A percentile compares a stretch with the other conserved stretches of the same genome.
Evolutionary conservation across 257 asterid genomes (phyloP).

Genomic region (Solanum ahanhuiri): DNA sequence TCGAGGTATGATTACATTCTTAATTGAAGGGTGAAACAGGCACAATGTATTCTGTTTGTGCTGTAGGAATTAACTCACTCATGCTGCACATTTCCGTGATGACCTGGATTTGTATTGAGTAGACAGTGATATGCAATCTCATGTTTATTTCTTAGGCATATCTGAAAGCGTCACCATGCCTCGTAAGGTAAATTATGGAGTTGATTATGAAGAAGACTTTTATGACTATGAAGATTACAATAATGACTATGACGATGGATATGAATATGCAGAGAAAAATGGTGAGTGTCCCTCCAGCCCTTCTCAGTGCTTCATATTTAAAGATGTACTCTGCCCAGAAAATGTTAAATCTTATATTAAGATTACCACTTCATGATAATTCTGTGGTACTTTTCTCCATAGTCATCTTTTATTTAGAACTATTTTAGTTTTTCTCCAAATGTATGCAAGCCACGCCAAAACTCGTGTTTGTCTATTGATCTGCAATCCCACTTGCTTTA

Average conservation of each 20-base stretch:
- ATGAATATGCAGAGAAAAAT: constrained; percentile 28
- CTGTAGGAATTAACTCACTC: neutral
- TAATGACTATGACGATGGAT: constrained; percentile 35
- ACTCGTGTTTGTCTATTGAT: neutral
- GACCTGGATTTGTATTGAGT: neutral
- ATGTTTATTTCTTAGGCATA: neutral
- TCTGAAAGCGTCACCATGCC: constrained; percentile 50
- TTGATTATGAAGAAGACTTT: constrained; percentile 37
- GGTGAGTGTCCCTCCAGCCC: constrained; percentile 23
- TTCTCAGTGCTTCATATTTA: neutral
- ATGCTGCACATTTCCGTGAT: neutral
- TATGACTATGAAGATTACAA: constrained; percentile 42
- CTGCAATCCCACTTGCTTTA: neutral
- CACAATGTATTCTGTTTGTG: neutral
- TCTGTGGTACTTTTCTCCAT: neutral
- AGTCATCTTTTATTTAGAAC: neutral
- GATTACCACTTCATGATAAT: neutral
- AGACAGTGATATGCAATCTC: neutral
- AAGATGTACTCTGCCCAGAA: neutral
- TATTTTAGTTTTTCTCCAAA: neutral
- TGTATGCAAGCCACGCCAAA: neutral
- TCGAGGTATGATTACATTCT: neutral
- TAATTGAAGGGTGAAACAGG: neutral
- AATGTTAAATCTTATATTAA: neutral
- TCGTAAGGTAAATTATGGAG: constrained; percentile 45